Conservation (phyloP, 352 stramenopile genomes). For the Achlya hypogyna region DNA sequence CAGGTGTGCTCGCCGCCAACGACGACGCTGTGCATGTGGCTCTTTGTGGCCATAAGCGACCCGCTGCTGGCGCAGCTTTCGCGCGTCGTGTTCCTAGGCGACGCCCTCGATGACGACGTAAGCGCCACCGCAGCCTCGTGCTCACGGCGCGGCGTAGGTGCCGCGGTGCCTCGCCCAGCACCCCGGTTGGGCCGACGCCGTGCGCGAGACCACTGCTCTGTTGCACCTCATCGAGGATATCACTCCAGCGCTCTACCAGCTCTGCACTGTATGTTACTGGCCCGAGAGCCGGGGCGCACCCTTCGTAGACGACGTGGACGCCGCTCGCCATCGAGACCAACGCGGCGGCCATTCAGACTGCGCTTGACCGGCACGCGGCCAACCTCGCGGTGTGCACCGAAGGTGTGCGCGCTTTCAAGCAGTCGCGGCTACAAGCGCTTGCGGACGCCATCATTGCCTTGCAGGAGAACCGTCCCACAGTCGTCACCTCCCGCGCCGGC, state of each 20-base stretch:
- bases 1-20: not conserved
- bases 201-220: not conserved
- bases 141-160: too few species aligned
- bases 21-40: slow-evolving; percentile 10
- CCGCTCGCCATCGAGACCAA: not conserved
- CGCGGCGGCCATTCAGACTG: not conserved
- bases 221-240: not conserved
- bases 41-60: not conserved
- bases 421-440: slow-evolving; percentile 1
- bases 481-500: too few species aligned
- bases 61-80: slow-evolving; percentile 3
- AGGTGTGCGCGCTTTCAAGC: not conserved
- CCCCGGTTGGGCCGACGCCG: not conserved
- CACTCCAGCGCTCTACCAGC: not conserved
- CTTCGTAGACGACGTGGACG: not conserved
- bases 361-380: not conserved
- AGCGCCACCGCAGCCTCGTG: too few species aligned
- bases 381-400: not conserved
- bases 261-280: not conserved
- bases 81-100: not conserved
- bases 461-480: not conserved
- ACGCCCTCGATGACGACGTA: too few species aligned
- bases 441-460: slow-evolving; percentile 6
- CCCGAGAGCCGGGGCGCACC: not conserved
- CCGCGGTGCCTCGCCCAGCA: not conserved